phyloP scores from a whole-genome alignment of 306 rosid genomes.

The Quercus ilex region DNA sequence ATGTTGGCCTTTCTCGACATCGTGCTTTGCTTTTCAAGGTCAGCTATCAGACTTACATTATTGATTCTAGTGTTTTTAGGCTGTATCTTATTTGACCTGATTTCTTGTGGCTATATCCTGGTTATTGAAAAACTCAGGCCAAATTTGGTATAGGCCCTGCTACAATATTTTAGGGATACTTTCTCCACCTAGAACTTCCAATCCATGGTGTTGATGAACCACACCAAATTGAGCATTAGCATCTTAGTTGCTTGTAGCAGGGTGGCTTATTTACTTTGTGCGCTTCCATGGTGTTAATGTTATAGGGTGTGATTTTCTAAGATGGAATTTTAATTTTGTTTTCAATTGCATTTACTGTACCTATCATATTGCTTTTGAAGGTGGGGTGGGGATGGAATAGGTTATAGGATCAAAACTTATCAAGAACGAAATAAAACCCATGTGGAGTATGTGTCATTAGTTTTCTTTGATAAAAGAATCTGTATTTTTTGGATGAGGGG shows the following conservation, averaged over 20 bases:
- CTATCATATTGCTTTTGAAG: not conserved
- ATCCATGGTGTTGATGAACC: not conserved
- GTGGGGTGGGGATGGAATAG: not conserved
- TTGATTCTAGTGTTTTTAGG: slow-evolving; percentile 17
- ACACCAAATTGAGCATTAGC: not conserved
- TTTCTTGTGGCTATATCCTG: not conserved
- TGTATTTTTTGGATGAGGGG: too few relatives aligned
- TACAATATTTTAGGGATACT: not conserved
- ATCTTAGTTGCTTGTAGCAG: not conserved
- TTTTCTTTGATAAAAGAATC: too few relatives aligned
- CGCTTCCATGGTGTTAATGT: too few relatives aligned
- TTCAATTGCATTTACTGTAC: not conserved
- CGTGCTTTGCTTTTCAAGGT: slow-evolving; percentile 99
- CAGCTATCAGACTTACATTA: slow-evolving; percentile 16
- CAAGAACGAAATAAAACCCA: too few relatives aligned
- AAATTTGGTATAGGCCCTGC: not conserved
- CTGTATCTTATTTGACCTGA: not conserved
- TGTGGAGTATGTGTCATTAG: too few relatives aligned
- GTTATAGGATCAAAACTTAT: not conserved
- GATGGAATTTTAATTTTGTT: not conserved
- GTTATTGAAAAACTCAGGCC: not conserved
- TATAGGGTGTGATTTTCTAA: not conserved
- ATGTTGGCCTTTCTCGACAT: slow-evolving; percentile 92
- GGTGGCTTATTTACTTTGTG: not conserved
- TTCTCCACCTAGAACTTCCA: not conserved